These are phyloP conservation scores for Dorcoceras hygrometricum DNA, from an alignment of 257 asterid species.

Conservation along the genomic window DNA sequence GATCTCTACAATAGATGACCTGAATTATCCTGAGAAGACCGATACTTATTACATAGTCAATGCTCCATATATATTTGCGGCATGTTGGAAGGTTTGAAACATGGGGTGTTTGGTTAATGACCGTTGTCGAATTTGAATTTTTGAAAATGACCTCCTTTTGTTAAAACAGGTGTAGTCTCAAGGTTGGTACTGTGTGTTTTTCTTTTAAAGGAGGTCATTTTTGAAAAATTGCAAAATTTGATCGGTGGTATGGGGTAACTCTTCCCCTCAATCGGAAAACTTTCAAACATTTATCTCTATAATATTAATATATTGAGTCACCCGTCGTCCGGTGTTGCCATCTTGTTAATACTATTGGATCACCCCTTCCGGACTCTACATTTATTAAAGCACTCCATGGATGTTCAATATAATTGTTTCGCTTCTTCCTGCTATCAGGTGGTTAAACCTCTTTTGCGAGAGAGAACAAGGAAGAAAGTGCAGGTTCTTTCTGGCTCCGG, in stretches of 20 bases:
- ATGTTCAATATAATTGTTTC: background rate
- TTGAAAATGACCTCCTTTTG: background rate
- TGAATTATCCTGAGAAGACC: conserved; percentile 91
- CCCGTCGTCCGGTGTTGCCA: too few relatives aligned
- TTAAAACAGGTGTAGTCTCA: too few relatives aligned
- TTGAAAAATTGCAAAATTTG: too few relatives aligned
- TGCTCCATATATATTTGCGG: conserved; percentile 88
- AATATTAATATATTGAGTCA: too few relatives aligned
- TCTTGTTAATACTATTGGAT: too few relatives aligned
- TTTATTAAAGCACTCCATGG: conserved; percentile 2
- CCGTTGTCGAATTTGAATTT: background rate
- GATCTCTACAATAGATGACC: conserved; percentile 86
- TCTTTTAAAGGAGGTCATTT: background rate
- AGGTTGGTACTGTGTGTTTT: background rate
- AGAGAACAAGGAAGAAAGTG: conserved; percentile 68
- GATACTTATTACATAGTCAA: conserved; percentile 83
- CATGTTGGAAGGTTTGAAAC: conserved; percentile 84
- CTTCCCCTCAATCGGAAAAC: too few relatives aligned
- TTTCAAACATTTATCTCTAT: too few relatives aligned
- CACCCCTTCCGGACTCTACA: background rate
- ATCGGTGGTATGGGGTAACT: too few relatives aligned
- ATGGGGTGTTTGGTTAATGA: background rate
- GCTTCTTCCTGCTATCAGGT: conserved; percentile 50
- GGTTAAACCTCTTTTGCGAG: conserved; percentile 85
- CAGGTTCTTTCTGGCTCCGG: conserved; percentile 64